phyloP scores from a whole-genome alignment of 164 flowering plant genomes.

The Stephania yunnanensis region DNA sequence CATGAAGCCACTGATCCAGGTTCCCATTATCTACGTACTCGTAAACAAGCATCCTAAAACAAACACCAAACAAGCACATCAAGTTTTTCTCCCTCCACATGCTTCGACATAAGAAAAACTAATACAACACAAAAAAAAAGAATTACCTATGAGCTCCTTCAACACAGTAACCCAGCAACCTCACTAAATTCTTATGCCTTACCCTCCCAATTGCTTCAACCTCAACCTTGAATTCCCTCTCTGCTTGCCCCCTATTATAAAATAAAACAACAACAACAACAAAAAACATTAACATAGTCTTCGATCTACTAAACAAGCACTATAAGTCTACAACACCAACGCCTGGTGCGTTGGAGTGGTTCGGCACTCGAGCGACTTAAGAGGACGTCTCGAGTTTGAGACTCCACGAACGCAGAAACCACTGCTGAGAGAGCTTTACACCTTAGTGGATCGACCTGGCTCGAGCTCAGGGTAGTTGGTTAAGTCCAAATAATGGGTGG shows the following conservation, averaged over 20 bases:
- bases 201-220: constrained; percentile 92
- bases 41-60: constrained; percentile 68
- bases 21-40: constrained; percentile 71
- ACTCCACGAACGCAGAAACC: too few species aligned
- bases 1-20: constrained; percentile 80
- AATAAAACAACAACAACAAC: neutral
- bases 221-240: constrained; percentile 75
- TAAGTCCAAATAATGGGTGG: too few species aligned
- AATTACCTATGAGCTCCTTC: constrained; percentile 90
- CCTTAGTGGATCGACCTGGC: too few species aligned
- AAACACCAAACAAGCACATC: constrained; percentile 4
- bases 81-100: neutral
- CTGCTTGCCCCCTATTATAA: constrained; percentile 65
- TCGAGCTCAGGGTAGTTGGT: too few species aligned
- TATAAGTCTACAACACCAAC: neutral
- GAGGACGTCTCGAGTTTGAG: too few species aligned
- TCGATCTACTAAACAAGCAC: neutral
- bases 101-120: neutral
- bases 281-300: neutral
- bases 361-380: too few species aligned
- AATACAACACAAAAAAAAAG: neutral
- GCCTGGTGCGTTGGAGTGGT: too few species aligned
- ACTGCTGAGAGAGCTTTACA: too few species aligned
- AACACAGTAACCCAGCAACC: constrained; percentile 84
- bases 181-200: constrained; percentile 81